Base-by-base conservation (phyloP, 78 protist genomes). In the Dictyostelium intermedium region DNA sequence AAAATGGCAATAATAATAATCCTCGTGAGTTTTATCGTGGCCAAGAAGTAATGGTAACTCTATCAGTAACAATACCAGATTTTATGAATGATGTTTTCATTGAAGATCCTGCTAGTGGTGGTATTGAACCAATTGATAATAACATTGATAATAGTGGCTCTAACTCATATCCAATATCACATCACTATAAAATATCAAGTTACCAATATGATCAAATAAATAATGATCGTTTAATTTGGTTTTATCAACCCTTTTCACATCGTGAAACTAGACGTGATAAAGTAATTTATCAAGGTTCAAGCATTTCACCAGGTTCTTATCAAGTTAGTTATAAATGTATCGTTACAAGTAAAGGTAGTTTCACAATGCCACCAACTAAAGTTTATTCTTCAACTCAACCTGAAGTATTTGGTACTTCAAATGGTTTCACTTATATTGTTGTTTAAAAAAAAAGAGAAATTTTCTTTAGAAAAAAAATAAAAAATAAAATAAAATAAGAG, bases 361-460 rank as follows among this genome's bases (percentile, higher is more conserved):
- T 82, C 30, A 63, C 83, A 5, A 6, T 91, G 27, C 95, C 95
- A 11, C 89, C 95, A 32, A 50, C 95, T 35, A 91, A 91, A 73
- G 87, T 47, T 2, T 85, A 79, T 35, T 56, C 91, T 6, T 27
- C 82, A 27, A 69, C 25, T 30, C 95, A 91, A 82, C 95, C 95
- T 35, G 95, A 91, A 82, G 74, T 82, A 27, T 85, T 91, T 63
- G 95, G 95, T 35, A 27, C 76, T 11, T 89, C 92, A 27, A 8
- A 14, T 76, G 82, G 61, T 41, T 77, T 77, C 11, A 39, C 34
- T 41, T 41, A 41, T 77, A 23, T 16, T 7, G 82, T 77, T 4
- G 25, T n/a, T 20, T 77, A 77, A 77, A 34, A 56, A 50, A 47
- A 50, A 16, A 50, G 5, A 41, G n/a, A n/a, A n/a, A n/a, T n/a